These are phyloP conservation scores for Acanthamoeba lugdunensis DNA, from an alignment of 208 protist genomes.

Conservation along the genomic window DNA sequence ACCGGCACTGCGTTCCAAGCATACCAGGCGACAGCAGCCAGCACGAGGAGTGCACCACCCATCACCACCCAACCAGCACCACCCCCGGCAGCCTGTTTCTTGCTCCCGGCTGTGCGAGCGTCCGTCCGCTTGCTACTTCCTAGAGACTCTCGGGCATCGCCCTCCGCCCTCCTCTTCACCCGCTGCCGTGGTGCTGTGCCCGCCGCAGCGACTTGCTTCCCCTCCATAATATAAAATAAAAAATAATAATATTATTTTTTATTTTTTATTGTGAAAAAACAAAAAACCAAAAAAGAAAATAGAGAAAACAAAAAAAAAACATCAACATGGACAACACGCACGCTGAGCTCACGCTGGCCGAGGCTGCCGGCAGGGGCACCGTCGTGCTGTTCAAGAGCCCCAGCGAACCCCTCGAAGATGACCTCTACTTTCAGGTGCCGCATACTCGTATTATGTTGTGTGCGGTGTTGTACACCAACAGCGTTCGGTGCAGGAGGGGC, in stretches of 20 bases:
- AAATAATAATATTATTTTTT: too few species aligned
- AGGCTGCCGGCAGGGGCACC: background rate
- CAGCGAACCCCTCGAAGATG: background rate
- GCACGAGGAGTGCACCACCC: background rate
- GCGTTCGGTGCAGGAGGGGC: background rate
- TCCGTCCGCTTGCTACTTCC: background rate
- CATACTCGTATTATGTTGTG: background rate
- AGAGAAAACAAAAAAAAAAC: too few species aligned
- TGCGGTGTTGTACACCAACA: background rate
- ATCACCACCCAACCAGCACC: background rate
- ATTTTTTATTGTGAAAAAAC: too few species aligned
- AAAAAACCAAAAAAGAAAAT: too few species aligned
- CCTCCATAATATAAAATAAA: too few species aligned
- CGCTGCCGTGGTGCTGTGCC: background rate
- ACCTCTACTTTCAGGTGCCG: conserved; percentile 33
- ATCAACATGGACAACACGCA: background rate
- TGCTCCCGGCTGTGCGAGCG: background rate
- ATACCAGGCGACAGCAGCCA: background rate
- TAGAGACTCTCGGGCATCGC: too few species aligned
- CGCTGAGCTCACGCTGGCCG: too few species aligned
- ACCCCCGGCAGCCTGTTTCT: background rate
- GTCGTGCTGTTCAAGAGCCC: conserved; percentile 15
- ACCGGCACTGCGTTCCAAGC: background rate
- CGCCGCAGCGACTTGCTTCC: too few species aligned
- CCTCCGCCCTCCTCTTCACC: too few species aligned